phyloP scores from a whole-genome alignment of 164 flowering plant species.

The Macadamia tetraphylla region DNA sequence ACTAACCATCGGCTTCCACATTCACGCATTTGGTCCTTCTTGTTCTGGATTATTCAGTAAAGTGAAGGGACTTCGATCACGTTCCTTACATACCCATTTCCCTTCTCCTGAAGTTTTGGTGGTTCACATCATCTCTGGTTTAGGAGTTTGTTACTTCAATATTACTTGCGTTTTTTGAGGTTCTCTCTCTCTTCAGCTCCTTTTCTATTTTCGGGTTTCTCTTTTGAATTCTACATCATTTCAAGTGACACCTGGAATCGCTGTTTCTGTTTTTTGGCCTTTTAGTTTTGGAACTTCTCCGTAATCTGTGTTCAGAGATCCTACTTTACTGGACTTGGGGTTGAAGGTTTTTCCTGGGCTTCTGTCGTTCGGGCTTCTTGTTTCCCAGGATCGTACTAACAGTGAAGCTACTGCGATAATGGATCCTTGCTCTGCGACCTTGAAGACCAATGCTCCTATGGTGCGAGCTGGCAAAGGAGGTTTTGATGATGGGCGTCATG shows the following conservation, averaged over 20 bases:
- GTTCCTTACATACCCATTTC: conserved; percentile 6
- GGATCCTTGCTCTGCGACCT: conserved; percentile 41
- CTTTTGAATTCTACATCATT: too few species aligned
- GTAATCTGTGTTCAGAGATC: conserved; percentile 4
- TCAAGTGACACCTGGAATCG: neutral
- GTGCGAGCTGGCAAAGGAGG: conserved; percentile 10
- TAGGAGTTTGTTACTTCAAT: too few species aligned
- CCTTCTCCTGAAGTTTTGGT: neutral
- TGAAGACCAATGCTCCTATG: conserved; percentile 25
- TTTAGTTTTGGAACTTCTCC: neutral
- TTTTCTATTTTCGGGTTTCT: neutral
- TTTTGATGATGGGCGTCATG: conserved; percentile 15
- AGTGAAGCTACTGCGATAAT: conserved; percentile 18
- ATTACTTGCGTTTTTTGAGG: conserved; percentile 1
- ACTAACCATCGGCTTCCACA: too few species aligned
- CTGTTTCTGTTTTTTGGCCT: neutral
- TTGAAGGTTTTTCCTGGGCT: neutral
- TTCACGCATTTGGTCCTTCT: conserved; percentile 8
- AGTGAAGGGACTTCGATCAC: conserved; percentile 10
- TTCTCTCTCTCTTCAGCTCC: conserved; percentile 1
- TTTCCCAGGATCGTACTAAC: neutral
- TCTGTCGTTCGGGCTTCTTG: neutral
- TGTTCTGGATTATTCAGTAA: neutral
- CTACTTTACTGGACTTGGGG: conserved; percentile 8
- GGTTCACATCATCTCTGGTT: neutral